These are phyloP conservation scores for Pichia cactophila DNA, from an alignment of 1,139 yeast species.

Conservation along the genomic window DNA sequence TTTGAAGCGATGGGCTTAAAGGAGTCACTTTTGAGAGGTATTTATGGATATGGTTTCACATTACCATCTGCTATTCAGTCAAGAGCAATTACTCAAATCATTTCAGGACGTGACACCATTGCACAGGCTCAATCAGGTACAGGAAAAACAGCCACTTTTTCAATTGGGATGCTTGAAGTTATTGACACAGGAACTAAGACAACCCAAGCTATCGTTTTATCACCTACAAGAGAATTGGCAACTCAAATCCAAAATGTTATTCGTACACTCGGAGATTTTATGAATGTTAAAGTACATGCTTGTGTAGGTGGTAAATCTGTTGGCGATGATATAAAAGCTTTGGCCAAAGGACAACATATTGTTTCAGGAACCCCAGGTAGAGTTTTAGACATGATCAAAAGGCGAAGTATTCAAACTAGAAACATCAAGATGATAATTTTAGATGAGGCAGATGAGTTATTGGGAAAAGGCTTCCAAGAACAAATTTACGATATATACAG, in stretches of 20 bases:
- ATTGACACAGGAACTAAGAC: slow-evolving; percentile 62
- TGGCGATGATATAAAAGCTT: slow-evolving; percentile 68
- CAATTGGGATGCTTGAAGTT: slow-evolving; percentile 83
- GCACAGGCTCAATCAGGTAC: slow-evolving; percentile 99
- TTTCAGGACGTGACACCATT: slow-evolving; percentile 82
- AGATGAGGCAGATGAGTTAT: slow-evolving; percentile 92
- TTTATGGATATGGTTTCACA: slow-evolving; percentile 87
- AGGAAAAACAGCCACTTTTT: slow-evolving; percentile 95
- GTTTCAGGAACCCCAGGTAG: slow-evolving; percentile 97
- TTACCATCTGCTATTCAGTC: slow-evolving; percentile 94
- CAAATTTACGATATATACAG: slow-evolving; percentile 87
- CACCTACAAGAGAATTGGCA: slow-evolving; percentile 96
- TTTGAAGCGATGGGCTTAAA: slow-evolving; percentile 78
- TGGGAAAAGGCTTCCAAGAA: slow-evolving; percentile 86
- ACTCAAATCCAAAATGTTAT: slow-evolving; percentile 83
- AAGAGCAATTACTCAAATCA: slow-evolving; percentile 87
- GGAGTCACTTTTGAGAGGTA: slow-evolving; percentile 54
- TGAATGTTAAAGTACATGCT: slow-evolving; percentile 80
- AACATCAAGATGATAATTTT: slow-evolving; percentile 73
- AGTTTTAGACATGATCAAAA: slow-evolving; percentile 77
- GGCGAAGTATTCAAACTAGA: slow-evolving; percentile 61
- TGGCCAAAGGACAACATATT: slow-evolving; percentile 78
- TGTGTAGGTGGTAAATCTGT: slow-evolving; percentile 90
- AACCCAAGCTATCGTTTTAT: slow-evolving; percentile 75
- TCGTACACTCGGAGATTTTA: slow-evolving; percentile 74